phyloP scores from a whole-genome alignment of 805 yeast species.

The Barnettozyma wickerhamii region DNA sequence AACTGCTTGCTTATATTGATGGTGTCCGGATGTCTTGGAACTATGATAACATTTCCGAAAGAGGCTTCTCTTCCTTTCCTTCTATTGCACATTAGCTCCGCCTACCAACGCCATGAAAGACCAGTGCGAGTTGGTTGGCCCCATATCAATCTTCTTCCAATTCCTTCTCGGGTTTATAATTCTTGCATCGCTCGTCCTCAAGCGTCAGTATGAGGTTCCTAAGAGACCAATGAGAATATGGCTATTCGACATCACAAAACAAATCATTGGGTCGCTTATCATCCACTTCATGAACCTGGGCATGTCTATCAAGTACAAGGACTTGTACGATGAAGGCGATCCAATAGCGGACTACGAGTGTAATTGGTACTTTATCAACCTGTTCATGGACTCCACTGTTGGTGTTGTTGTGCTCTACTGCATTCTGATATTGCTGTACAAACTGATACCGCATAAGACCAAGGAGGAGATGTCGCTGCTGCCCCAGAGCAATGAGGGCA shows the following conservation, averaged over 20 bases:
- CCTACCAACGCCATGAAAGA: constrained; percentile 4
- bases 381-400: constrained; percentile 86
- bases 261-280: constrained; percentile 80
- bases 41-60: too few relatives aligned
- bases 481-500: neutral
- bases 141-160: constrained; percentile 80
- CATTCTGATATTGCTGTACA: constrained; percentile 48
- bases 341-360: constrained; percentile 59
- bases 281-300: constrained; percentile 75
- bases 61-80: too few relatives aligned
- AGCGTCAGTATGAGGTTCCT: constrained; percentile 78
- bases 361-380: constrained; percentile 89
- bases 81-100: neutral
- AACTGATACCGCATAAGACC: constrained; percentile 42
- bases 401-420: constrained; percentile 83
- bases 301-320: constrained; percentile 49
- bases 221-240: constrained; percentile 86
- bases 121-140: constrained; percentile 70
- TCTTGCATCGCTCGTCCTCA: constrained; percentile 64
- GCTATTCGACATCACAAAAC: constrained; percentile 88
- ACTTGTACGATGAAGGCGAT: constrained; percentile 33
- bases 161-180: constrained; percentile 72
- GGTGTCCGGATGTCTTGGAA: too few relatives aligned
- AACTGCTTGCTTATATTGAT: too few relatives aligned
- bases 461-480: constrained; percentile 45